Percentiles rank a stretch among this genome's conserved stretches.
These are phyloP conservation scores for Aspergillus intermedius DNA, from an alignment of 2,329 filamentous ascomycete species.

Conservation along the genomic window DNA sequence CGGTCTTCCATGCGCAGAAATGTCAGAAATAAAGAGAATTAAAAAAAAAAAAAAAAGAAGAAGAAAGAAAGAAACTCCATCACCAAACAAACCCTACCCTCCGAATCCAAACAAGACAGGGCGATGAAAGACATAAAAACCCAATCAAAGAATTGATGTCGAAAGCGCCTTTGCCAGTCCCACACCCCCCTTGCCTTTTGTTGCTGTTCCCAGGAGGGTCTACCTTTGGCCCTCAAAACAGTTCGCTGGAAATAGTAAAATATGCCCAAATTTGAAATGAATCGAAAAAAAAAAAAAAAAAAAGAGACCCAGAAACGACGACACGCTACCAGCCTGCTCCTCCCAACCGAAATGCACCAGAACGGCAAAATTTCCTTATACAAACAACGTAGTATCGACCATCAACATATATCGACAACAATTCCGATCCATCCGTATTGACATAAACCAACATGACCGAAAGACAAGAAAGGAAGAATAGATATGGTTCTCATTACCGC, in stretches of 20 bases:
- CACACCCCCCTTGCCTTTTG: constrained; percentile 3
- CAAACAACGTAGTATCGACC: constrained; percentile 36
- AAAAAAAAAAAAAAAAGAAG: too few species aligned
- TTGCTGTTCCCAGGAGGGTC: constrained; percentile 8
- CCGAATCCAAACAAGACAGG: constrained; percentile 8
- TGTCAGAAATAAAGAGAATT: constrained; percentile 6
- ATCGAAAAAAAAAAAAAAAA: constrained; percentile 15
- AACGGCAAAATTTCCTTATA: constrained; percentile 39
- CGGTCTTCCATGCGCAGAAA: constrained; percentile 17
- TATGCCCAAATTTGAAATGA: constrained; percentile 19
- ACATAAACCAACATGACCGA: constrained; percentile 19
- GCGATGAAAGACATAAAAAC: constrained; percentile 13
- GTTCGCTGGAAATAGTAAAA: constrained; percentile 19
- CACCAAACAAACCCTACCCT: constrained; percentile 2
- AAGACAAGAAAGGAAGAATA: constrained; percentile 9
- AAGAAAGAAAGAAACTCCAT: constrained; percentile 9
- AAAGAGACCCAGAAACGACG: constrained; percentile 29
- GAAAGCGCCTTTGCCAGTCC: constrained; percentile 11
- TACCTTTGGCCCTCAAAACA: constrained; percentile 18
- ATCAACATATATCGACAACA: constrained; percentile 29
- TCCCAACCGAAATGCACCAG: constrained; percentile 38
- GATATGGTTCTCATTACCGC: neutral
- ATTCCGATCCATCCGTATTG: constrained; percentile 29
- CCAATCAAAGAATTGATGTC: constrained; percentile 13
- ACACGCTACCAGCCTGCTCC: constrained; percentile 39